Evolutionary conservation across 2,329 filamentous ascomycete species (phyloP), one percentile per base, ranked within the genome.

Genomic region (Colletotrichum godetiae): DNA sequence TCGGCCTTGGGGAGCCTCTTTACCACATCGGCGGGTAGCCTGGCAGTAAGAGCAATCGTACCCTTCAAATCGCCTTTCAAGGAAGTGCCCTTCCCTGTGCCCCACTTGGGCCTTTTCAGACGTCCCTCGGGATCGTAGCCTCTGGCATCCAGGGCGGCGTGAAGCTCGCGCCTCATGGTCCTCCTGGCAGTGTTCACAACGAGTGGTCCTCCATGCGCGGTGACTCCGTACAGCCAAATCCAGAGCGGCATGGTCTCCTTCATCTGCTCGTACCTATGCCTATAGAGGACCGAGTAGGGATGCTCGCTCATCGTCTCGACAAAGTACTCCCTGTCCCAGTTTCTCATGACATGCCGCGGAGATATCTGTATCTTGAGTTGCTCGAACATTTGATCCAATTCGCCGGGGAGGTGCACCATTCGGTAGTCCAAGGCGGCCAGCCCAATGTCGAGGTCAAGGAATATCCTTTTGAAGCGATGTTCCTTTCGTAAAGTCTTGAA

Each of bases 101-200:
- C 27, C n/a, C 49, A 24, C 31, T 65, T 58, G 11, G 27, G 35
- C 12, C 22, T 55, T 1, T 70, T 37, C 24, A 37, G 53, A 3
- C 70, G 70, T 5, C 70, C 70, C 12, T 37, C 15, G 7, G 52
- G 57, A 5, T 70, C 70, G 22, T 65, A 73, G 10, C 70, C 70
- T 24, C 67, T 62, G 22, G 27, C 46, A 27, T 46, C 49, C 15
- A 73, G 67, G 35, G 70, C 31, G 15, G 70, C 53, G 15, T 55
- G 59, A 4, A 73, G 31, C 15, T 49, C 52, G 11, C 52, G 62
- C 52, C 37, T 65, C 15, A 56, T 56, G 15, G 22, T 22, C 13
- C 52, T 55, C 22, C 37, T 56, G 24, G 62, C 62, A 22, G 37
- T 13, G 15, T 49, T 73, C 5, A 70, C 67, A 15, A 73, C n/a